phyloP scores from a whole-genome alignment of 495 filamentous ascomycete species.

The Penicillium cinerascens region DNA sequence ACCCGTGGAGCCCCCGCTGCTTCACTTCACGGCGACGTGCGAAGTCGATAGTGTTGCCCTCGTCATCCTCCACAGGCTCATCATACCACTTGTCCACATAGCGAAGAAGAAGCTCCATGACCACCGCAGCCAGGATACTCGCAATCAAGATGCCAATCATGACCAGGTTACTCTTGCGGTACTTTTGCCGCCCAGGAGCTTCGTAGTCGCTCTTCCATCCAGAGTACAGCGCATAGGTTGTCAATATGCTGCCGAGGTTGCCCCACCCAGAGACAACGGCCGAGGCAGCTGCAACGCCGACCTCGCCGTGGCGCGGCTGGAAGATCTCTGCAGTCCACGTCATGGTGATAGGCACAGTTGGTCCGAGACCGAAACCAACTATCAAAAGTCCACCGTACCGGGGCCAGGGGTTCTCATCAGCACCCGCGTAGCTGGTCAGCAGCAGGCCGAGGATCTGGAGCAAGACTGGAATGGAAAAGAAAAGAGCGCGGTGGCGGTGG shows the following conservation, averaged over 20 bases:
- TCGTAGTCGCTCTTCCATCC: constrained; percentile 75
- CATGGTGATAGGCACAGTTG: constrained; percentile 90
- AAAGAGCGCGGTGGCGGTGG: constrained; percentile 75
- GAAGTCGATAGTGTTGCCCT: constrained; percentile 58
- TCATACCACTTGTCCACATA: constrained; percentile 56
- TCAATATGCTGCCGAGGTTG: constrained; percentile 79
- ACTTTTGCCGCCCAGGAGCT: constrained; percentile 62
- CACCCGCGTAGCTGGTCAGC: constrained; percentile 69
- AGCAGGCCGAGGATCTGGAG: constrained; percentile 83
- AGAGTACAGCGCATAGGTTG: constrained; percentile 84
- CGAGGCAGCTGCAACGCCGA: constrained; percentile 84
- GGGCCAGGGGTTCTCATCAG: constrained; percentile 66
- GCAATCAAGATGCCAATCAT: constrained; percentile 83
- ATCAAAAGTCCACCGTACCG: constrained; percentile 86
- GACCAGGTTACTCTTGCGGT: constrained; percentile 75
- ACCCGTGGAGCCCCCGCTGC: constrained; percentile 63
- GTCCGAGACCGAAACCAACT: constrained; percentile 86
- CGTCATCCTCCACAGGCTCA: constrained; percentile 34
- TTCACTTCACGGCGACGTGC: constrained; percentile 65
- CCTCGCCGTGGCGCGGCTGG: constrained; percentile 83
- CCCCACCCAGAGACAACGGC: constrained; percentile 83
- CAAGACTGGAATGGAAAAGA: constrained; percentile 70
- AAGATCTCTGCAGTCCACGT: constrained; percentile 91
- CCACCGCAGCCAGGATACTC: constrained; percentile 66
- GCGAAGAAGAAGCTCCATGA: constrained; percentile 64